Evolutionary conservation across 129 eudicot species (phyloP).

Genomic region (Logfia minima): DNA sequence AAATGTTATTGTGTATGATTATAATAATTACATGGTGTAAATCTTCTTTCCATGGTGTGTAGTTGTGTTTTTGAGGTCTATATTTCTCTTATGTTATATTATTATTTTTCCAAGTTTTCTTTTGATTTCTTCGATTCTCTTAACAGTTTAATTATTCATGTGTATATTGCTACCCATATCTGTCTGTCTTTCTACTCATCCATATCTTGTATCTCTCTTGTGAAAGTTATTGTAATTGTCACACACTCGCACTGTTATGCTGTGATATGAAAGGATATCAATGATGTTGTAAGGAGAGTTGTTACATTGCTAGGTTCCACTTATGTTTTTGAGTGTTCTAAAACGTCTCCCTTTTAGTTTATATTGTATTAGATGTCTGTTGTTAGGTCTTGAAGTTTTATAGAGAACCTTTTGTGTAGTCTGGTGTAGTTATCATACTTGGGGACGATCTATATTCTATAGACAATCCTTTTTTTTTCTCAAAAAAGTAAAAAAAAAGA

Average conservation of each 20-base stretch:
- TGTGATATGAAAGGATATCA: conserved; percentile 4
- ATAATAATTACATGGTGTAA: conserved; percentile 5
- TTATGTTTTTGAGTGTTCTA: background rate
- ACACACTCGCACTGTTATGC: background rate
- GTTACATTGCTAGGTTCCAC: conserved; percentile 6
- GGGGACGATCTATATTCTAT: background rate
- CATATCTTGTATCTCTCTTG: conserved; percentile 9
- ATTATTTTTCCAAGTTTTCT: conserved; percentile 5
- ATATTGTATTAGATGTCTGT: background rate
- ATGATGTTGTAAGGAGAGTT: conserved; percentile 1
- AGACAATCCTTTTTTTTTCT: background rate
- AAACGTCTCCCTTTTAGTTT: conserved; percentile 1
- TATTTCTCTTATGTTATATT: background rate
- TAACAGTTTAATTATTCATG: background rate
- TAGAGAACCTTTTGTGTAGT: background rate
- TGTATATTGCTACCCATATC: background rate
- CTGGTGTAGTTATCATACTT: background rate
- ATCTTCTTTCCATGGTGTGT: background rate
- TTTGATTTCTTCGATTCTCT: conserved; percentile 1
- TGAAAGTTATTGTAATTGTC: background rate
- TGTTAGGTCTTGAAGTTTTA: background rate
- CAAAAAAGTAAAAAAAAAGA: background rate
- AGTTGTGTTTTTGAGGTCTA: conserved; percentile 11
- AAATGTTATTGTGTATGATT: background rate
- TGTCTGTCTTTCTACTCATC: conserved; percentile 5